Conservation (phyloP, 2,329 filamentous ascomycete species). For the Coleophoma eucalyptorum region DNA sequence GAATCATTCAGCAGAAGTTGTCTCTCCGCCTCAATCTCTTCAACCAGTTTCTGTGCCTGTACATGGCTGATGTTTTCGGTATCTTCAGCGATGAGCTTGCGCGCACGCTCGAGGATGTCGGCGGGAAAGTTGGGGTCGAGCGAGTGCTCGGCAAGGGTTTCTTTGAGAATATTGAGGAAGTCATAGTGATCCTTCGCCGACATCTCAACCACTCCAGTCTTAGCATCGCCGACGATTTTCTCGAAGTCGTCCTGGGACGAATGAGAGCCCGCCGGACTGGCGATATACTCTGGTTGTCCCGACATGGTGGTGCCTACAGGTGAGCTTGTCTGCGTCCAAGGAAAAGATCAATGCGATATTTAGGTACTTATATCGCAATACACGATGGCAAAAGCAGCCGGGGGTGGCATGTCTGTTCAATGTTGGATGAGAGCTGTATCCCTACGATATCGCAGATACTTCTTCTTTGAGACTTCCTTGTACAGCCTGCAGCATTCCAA, state of each 20-base stretch:
- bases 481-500: too few relatives aligned
- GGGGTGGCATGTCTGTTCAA: too few relatives aligned
- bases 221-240: neutral
- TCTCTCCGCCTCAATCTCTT: neutral
- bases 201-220: conserved; percentile 44
- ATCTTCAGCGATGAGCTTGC: neutral
- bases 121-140: conserved; percentile 3
- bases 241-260: neutral
- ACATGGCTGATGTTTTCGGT: neutral
- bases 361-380: too few relatives aligned
- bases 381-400: too few relatives aligned
- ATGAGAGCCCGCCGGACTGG: neutral
- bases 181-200: neutral
- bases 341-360: too few relatives aligned
- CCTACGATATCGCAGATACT: too few relatives aligned
- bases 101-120: neutral
- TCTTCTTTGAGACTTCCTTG: too few relatives aligned
- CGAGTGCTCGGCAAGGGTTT: neutral
- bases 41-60: neutral
- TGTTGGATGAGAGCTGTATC: too few relatives aligned
- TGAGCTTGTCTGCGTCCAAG: too few relatives aligned
- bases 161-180: neutral
- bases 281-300: too few relatives aligned
- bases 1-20: neutral
- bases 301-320: too few relatives aligned